phyloP scores from a whole-genome alignment of 768 basidiomycete species.

The Lentinula sp. region DNA sequence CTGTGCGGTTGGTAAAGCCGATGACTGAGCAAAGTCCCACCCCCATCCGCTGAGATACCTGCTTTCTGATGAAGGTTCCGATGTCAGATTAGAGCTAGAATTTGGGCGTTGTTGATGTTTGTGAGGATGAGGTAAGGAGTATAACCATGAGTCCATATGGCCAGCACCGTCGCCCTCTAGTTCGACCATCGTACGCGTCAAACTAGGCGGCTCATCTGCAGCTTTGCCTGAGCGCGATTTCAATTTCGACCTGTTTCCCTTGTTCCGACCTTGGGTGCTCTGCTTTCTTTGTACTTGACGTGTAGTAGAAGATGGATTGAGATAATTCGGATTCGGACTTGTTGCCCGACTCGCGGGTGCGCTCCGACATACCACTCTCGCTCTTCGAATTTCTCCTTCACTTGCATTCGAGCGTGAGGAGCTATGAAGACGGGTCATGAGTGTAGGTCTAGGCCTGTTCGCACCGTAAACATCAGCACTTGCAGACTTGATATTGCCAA shows the following conservation, averaged over 20 bases:
- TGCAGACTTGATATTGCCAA: background rate
- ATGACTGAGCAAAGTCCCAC: background rate
- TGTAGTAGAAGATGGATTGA: too few species aligned
- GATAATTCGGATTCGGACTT: background rate
- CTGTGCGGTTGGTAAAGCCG: background rate
- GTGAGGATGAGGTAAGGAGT: background rate
- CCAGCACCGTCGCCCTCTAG: background rate
- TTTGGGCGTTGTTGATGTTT: background rate
- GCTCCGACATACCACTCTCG: constrained; percentile 41
- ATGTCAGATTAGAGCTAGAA: background rate
- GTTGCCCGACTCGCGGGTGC: constrained; percentile 42
- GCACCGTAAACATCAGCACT: background rate
- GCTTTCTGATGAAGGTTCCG: background rate
- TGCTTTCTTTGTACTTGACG: background rate
- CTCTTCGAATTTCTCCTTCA: constrained; percentile 23
- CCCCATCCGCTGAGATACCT: background rate
- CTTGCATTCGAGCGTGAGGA: constrained; percentile 3
- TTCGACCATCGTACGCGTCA: background rate
- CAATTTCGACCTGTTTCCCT: background rate
- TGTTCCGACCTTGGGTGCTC: background rate
- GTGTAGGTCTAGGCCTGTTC: background rate
- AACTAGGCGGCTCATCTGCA: background rate
- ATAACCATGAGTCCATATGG: background rate
- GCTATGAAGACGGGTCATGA: constrained; percentile 3
- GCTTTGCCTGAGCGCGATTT: background rate